A percentile compares a stretch with the other conserved stretches of the same genome.
Conservation (phyloP, 2,329 filamentous ascomycete genomes). For the Monilinia laxa region DNA sequence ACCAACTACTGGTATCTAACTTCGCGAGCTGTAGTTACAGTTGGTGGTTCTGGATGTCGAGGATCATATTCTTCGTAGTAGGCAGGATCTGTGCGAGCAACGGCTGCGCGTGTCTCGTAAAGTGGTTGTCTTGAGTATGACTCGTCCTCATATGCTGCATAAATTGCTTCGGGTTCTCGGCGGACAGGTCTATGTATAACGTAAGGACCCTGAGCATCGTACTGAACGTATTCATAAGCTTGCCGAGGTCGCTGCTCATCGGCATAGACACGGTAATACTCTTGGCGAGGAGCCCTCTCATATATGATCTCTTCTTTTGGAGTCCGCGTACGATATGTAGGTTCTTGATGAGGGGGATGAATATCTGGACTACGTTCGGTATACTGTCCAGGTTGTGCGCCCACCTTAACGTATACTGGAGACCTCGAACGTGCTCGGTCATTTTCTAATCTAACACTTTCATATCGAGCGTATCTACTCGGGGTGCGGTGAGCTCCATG, state of each 20-base stretch:
- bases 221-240: constrained; percentile 48
- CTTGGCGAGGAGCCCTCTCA: constrained; percentile 38
- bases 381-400: constrained; percentile 36
- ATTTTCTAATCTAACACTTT: constrained; percentile 40
- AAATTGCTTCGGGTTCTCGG: constrained; percentile 40
- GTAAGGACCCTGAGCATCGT: constrained; percentile 49
- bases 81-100: constrained; percentile 32
- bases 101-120: constrained; percentile 34
- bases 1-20: constrained; percentile 33
- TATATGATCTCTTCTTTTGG: constrained; percentile 38
- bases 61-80: constrained; percentile 49
- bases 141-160: constrained; percentile 37
- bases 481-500: constrained; percentile 36
- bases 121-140: constrained; percentile 34
- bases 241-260: constrained; percentile 39
- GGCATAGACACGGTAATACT: constrained; percentile 41
- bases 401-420: constrained; percentile 40
- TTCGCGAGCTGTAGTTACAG: constrained; percentile 30
- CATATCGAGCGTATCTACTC: constrained; percentile 40
- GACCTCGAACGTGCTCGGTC: constrained; percentile 41
- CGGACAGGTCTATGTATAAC: constrained; percentile 47
- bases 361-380: constrained; percentile 39
- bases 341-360: constrained; percentile 33
- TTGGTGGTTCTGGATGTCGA: constrained; percentile 42
- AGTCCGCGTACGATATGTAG: constrained; percentile 39